Percentiles rank a stretch among this genome's conserved stretches.
These are phyloP conservation scores for Elaeis oleifera DNA, from an alignment of 202 grass and related monocot genomes.

Conservation along the genomic window DNA sequence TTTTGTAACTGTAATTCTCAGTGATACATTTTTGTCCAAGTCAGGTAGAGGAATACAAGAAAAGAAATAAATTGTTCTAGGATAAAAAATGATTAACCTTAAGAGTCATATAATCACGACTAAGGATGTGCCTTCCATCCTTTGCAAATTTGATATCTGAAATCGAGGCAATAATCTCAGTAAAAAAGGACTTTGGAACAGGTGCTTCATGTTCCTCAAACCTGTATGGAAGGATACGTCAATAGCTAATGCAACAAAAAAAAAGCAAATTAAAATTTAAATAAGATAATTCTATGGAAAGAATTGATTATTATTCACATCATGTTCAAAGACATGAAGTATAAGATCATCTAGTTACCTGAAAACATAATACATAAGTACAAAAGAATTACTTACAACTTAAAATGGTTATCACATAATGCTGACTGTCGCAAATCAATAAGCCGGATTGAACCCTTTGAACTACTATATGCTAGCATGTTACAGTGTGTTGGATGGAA, in stretches of 20 bases:
- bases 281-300: background rate
- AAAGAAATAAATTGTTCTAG: background rate
- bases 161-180: constrained; percentile 28
- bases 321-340: background rate
- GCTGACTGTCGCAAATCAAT: constrained; percentile 26
- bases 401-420: constrained; percentile 26
- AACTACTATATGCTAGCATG: constrained; percentile 29
- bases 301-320: background rate
- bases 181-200: constrained; percentile 25
- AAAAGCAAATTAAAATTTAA: background rate
- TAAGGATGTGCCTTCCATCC: constrained; percentile 29
- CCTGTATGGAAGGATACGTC: constrained; percentile 1
- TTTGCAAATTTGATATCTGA: constrained; percentile 27
- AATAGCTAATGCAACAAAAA: background rate
- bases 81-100: constrained; percentile 9
- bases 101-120: constrained; percentile 29
- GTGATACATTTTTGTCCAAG: background rate
- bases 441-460: constrained; percentile 29
- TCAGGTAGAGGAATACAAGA: background rate
- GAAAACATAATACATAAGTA: background rate
- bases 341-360: too few relatives aligned
- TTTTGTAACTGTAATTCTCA: background rate
- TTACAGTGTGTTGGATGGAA: constrained; percentile 29
- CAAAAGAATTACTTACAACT: constrained; percentile 18
- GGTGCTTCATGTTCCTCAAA: constrained; percentile 18